Percentiles rank a stretch among this genome's conserved stretches.
Conservation (phyloP, 169 alveolate genomes). For the Fabrea salina region DNA sequence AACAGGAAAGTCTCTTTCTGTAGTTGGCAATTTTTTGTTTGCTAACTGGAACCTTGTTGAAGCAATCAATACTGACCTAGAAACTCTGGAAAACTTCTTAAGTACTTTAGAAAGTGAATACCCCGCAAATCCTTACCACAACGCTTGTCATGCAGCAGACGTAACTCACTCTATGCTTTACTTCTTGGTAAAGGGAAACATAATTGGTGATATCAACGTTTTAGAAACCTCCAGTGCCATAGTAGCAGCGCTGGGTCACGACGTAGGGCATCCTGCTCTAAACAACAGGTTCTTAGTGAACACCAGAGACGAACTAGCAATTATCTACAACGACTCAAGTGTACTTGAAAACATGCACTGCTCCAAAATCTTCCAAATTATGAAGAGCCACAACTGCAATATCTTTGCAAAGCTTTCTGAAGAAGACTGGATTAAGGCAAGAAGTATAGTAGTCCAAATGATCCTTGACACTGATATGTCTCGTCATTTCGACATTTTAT, state of each 20-base stretch:
- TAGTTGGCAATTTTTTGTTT: slow-evolving; percentile 1
- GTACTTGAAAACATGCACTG: slow-evolving; percentile 92
- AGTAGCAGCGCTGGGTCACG: slow-evolving; percentile 91
- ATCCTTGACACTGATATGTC: slow-evolving; percentile 92
- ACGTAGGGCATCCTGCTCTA: slow-evolving; percentile 91
- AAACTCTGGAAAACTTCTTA: background rate
- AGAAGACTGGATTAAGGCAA: slow-evolving; percentile 48
- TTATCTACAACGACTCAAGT: slow-evolving; percentile 90
- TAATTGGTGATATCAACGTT: slow-evolving; percentile 19
- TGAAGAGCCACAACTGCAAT: slow-evolving; percentile 46
- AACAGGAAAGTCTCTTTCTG: background rate
- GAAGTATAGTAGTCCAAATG: slow-evolving; percentile 87
- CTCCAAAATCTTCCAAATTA: slow-evolving; percentile 78
- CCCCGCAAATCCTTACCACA: slow-evolving; percentile 46
- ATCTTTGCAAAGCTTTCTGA: slow-evolving; percentile 50
- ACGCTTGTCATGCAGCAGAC: slow-evolving; percentile 48
- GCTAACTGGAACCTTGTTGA: background rate
- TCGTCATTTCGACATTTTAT: slow-evolving; percentile 83
- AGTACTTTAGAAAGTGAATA: background rate
- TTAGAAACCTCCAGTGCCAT: slow-evolving; percentile 73
- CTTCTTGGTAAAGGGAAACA: background rate
- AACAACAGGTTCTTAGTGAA: slow-evolving; percentile 62
- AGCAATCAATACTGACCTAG: background rate
- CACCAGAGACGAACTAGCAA: slow-evolving; percentile 41
- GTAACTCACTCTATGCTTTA: slow-evolving; percentile 20